Conservation (phyloP, 208 protist genomes). For the Leishmania gerbilli region DNA sequence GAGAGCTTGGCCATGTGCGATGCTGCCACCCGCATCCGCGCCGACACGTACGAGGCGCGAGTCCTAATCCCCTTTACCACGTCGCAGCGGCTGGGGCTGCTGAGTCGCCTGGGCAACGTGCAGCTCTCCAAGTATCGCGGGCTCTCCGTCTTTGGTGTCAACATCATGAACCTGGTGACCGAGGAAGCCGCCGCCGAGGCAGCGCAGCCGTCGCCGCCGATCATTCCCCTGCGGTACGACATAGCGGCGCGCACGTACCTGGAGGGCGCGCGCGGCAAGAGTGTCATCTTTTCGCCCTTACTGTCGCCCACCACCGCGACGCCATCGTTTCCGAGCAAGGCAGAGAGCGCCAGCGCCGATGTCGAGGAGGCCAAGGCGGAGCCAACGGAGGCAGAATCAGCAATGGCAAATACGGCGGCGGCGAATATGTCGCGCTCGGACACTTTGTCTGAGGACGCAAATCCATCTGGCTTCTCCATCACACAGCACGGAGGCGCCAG, state of each 20-base stretch:
- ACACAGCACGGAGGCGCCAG: neutral
- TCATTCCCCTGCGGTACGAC: conserved; percentile 63
- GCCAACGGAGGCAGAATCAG: neutral
- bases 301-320: neutral
- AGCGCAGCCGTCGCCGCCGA: conserved; percentile 33
- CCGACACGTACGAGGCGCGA: conserved; percentile 31
- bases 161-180: conserved; percentile 58
- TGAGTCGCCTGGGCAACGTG: conserved; percentile 44
- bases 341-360: neutral
- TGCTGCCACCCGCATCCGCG: conserved; percentile 26
- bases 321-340: neutral
- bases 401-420: neutral
- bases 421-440: neutral
- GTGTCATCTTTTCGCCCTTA: conserved; percentile 19
- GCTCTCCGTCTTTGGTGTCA: conserved; percentile 58
- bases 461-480: neutral
- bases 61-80: conserved; percentile 74
- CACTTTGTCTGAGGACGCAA: neutral
- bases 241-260: conserved; percentile 40
- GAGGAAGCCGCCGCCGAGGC: conserved; percentile 46
- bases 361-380: neutral
- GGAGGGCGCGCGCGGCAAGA: conserved; percentile 32
- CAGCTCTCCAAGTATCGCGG: conserved; percentile 61
- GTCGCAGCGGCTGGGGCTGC: conserved; percentile 54
- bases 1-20: conserved; percentile 35